These are phyloP conservation scores for Septoria petroselini DNA, from an alignment of 2,329 filamentous ascomycete species.

Conservation along the genomic window DNA sequence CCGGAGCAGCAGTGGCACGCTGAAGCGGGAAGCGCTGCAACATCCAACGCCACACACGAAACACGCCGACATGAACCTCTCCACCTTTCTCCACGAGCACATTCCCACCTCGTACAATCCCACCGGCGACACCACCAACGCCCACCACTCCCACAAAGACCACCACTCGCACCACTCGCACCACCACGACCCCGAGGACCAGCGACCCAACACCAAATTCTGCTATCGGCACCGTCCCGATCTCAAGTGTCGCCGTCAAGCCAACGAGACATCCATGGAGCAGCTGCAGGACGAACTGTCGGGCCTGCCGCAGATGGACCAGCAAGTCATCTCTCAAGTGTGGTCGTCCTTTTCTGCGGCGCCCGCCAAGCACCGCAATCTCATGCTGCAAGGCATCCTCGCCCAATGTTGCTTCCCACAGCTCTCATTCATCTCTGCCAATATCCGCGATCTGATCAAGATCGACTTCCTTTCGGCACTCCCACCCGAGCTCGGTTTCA, in stretches of 20 bases:
- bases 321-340: slow-evolving; percentile 93
- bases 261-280: slow-evolving; percentile 94
- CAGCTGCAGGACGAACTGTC: slow-evolving; percentile 86
- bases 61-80: slow-evolving; percentile 72
- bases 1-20: slow-evolving; percentile 26
- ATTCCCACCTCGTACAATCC: slow-evolving; percentile 87
- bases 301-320: slow-evolving; percentile 75
- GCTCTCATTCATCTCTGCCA: slow-evolving; percentile 84
- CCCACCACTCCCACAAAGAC: slow-evolving; percentile 37
- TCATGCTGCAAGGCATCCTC: slow-evolving; percentile 95
- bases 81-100: slow-evolving; percentile 85
- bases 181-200: slow-evolving; percentile 26
- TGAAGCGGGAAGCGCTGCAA: slow-evolving; percentile 39
- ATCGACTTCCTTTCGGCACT: slow-evolving; percentile 93
- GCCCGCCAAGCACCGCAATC: slow-evolving; percentile 84
- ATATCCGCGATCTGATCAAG: slow-evolving; percentile 90
- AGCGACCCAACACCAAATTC: slow-evolving; percentile 73
- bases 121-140: slow-evolving; percentile 48
- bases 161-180: slow-evolving; percentile 16
- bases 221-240: slow-evolving; percentile 95
- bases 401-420: slow-evolving; percentile 97
- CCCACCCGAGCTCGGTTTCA: slow-evolving; percentile 85
- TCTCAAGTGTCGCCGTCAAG: slow-evolving; percentile 85
- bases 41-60: slow-evolving; percentile 49
- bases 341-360: slow-evolving; percentile 98